Evolutionary conservation across 2,329 filamentous ascomycete genomes (phyloP), one percentile per base, ranked within the genome.

Genomic region (Nigrograna mackinnonii): DNA sequence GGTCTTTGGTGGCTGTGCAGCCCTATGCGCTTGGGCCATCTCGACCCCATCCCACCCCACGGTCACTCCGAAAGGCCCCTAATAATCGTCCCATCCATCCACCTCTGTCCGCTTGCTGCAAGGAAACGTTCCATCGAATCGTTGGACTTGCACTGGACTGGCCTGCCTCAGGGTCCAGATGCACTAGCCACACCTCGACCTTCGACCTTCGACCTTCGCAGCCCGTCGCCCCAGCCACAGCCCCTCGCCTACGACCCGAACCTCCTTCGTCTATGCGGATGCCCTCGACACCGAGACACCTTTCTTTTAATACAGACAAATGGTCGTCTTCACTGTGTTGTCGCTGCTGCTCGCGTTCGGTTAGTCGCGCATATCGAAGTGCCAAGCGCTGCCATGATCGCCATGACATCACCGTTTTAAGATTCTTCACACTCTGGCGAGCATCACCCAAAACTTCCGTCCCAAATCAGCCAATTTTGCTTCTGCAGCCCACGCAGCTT

Each of bases 311-410:
- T 21, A n/a, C n/a, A 20, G 17, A n/a, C 14, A 41, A 6, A 11
- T 36, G 9, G 7, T 6, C 33, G 22, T 20, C 18, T 36, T 31
- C 2, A 22, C n/a, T 22, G 14, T 21, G 26, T 35, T 24, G 33
- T 14, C 33, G 34, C 26, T n/a, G 14, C 24, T 19, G 18, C 22
- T 28, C 31, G 35, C 11, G 21, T 21, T 17, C 41, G 20, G 28
- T 39, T 34, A 28, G 9, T 28, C 35, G 13, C 44, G 31, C 24
- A 37, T 20, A 38, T 26, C 28, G 33, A 34, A 28, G 43, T 22
- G 30, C 45, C 45, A 45, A 55, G 42, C 41, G 18, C 7, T 7
- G 47, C 49, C 49, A 60, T 63, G 60, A 62, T 60, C 54, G 59
- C 35, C 35, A 9, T 32, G 31, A 28, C 20, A 24, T 28, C 4